Evolutionary conservation across 2,329 filamentous ascomycete genomes (phyloP).

Genomic region (Penicillium sp.): DNA sequence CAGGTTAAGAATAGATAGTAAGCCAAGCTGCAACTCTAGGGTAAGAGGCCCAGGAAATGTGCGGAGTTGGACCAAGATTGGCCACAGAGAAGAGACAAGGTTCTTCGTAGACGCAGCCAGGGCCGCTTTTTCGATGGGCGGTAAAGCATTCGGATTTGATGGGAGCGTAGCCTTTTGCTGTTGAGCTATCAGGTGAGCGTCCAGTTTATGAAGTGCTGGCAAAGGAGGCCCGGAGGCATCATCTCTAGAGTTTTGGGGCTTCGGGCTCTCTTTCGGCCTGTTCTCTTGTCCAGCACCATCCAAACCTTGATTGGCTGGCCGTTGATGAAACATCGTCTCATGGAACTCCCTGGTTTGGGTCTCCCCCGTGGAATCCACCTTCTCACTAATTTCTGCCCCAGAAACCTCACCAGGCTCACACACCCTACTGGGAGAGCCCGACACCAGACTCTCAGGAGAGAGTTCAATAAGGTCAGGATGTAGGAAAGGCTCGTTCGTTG

Average conservation of each 20-base stretch:
- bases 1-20: constrained; percentile 34
- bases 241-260: no score
- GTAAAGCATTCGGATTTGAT: not conserved
- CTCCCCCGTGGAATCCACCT: not conserved
- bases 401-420: not conserved
- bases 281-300: not conserved
- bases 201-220: no score
- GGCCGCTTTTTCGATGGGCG: not conserved
- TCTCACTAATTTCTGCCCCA: not conserved
- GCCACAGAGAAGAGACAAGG: constrained; percentile 32
- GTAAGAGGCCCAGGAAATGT: constrained; percentile 37
- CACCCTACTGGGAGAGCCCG: not conserved
- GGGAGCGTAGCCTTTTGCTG: not conserved
- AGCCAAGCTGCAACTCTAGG: constrained; percentile 42
- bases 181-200: not conserved
- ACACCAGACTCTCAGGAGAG: not conserved
- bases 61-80: constrained; percentile 35
- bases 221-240: not conserved
- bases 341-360: not conserved
- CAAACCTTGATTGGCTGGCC: not conserved
- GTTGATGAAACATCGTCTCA: constrained; percentile 5
- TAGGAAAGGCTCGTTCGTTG: not conserved
- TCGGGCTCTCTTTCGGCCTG: not conserved
- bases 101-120: constrained; percentile 7
- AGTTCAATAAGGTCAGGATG: constrained; percentile 6